These are phyloP conservation scores for Jackrogersella multiformis DNA, from an alignment of 495 filamentous ascomycete species.

Conservation along the genomic window DNA sequence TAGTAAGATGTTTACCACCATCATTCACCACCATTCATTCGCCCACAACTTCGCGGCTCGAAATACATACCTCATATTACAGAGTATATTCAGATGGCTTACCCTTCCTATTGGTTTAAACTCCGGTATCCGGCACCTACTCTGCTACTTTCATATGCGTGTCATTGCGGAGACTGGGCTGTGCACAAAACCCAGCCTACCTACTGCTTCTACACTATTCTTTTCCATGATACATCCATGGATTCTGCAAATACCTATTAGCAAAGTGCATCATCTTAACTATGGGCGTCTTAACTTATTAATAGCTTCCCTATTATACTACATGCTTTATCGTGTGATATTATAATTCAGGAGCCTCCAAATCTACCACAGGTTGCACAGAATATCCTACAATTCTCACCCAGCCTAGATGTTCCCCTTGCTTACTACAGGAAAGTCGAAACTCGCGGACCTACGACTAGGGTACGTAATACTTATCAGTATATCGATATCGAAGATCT, in stretches of 20 bases:
- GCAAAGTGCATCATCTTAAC: neutral
- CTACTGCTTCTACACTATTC: slow-evolving; percentile 24
- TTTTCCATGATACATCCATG: too few relatives aligned
- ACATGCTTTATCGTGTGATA: too few relatives aligned
- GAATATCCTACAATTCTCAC: neutral
- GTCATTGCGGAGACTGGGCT: slow-evolving; percentile 39
- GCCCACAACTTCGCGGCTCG: neutral
- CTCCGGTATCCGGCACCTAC: slow-evolving; percentile 24
- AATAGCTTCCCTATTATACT: neutral
- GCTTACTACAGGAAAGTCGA: slow-evolving; percentile 19
- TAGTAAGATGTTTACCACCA: slow-evolving; percentile 17
- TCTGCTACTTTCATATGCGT: too few relatives aligned
- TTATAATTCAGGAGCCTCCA: neutral
- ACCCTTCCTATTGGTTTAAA: slow-evolving; percentile 25
- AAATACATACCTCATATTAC: neutral
- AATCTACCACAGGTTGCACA: neutral
- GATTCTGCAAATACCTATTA: slow-evolving; percentile 24
- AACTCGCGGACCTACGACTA: neutral
- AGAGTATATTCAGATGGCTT: slow-evolving; percentile 27
- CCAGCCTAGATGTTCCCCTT: neutral
- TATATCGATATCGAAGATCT: too few relatives aligned
- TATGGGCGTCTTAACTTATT: too few relatives aligned
- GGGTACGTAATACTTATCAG: too few relatives aligned
- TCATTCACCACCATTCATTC: neutral
- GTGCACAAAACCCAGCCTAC: neutral